Percentiles rank a stretch among this genome's conserved stretches.
phyloP scores from a whole-genome alignment of 2,329 filamentous ascomycete genomes.

The Sporothrix inflata region DNA sequence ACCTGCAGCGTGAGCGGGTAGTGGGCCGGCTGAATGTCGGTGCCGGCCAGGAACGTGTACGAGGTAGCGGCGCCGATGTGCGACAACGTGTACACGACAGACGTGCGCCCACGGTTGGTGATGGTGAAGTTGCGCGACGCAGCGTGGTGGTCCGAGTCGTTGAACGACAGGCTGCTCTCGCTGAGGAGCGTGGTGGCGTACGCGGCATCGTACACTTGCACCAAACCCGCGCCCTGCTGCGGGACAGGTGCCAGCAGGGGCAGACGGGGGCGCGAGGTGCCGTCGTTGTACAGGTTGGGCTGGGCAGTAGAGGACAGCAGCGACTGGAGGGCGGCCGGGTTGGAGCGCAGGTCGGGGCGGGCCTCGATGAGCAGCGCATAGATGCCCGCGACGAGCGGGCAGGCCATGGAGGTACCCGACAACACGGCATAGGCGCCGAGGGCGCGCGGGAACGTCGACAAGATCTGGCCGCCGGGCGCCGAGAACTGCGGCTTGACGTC shows the following conservation, averaged over 20 bases:
- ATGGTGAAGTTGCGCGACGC: slow-evolving; percentile 57
- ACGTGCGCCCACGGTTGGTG: slow-evolving; percentile 55
- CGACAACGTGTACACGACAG: slow-evolving; percentile 56
- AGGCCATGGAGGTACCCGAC: slow-evolving; percentile 59
- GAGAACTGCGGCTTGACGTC: slow-evolving; percentile 54
- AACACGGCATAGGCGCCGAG: slow-evolving; percentile 51
- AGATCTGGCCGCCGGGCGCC: slow-evolving; percentile 53
- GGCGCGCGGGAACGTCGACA: slow-evolving; percentile 53
- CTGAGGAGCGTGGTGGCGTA: slow-evolving; percentile 57
- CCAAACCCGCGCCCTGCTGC: slow-evolving; percentile 64
- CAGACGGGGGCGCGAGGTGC: slow-evolving; percentile 39
- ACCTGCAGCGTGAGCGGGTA: slow-evolving; percentile 51
- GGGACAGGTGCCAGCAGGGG: slow-evolving; percentile 54
- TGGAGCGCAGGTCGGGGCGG: slow-evolving; percentile 49
- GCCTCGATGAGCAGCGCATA: slow-evolving; percentile 58
- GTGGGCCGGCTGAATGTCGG: slow-evolving; percentile 42
- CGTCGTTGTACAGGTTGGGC: slow-evolving; percentile 54
- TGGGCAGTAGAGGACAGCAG: slow-evolving; percentile 55
- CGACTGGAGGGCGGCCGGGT: slow-evolving; percentile 54
- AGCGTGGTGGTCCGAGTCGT: slow-evolving; percentile 63
- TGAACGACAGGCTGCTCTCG: slow-evolving; percentile 63
- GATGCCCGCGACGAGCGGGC: slow-evolving; percentile 51
- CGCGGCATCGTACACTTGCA: slow-evolving; percentile 64
- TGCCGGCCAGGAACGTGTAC: slow-evolving; percentile 45
- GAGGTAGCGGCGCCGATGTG: slow-evolving; percentile 56